Base-by-base conservation (phyloP, 2,329 filamentous ascomycete genomes). In the Exophiala calicioides region DNA sequence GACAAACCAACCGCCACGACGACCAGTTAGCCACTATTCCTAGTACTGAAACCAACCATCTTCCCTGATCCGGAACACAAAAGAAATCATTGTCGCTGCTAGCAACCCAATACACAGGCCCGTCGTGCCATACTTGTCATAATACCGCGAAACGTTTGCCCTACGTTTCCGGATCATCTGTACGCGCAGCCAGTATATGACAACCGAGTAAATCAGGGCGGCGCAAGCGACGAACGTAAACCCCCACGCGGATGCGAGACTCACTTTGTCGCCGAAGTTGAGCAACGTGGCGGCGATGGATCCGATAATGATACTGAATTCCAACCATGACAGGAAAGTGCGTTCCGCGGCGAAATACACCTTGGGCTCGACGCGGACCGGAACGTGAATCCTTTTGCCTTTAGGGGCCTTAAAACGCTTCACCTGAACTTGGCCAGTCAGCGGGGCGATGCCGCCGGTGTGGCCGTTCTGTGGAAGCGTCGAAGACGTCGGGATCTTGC, bases 321-420 rank as follows among this genome's bases (percentile, higher is more conserved):
- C 91, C 60, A 98, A 86, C 90, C 93, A 98, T 54, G 89, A 88
- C 47, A 98, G 78, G 71, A 96, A 98, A 1, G 93, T 98, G 56
- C 93, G 82, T 69, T 98, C 93, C 1, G 90, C 90, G 16, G 93
- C 93, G 65, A 98, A 95, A 68, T 90, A 95, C 39, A 98, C 93
- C 71, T 98, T 98, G 24, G 93, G 93, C 68, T 98, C 93, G 24
- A 98, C 90, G 37, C 93, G 84, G 44, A 97, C 85, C 10, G 91
- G 91, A 18, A 98, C 93, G 62, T 97, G 91, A 49, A 98, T 97
- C 67, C 73, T 70, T 75, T 69, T 82, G 59, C 60, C 77, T 68
- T 67, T 80, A 67, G 68, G 79, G 71, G 60, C 80, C 68, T 61
- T 81, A 77, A 66, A 88, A 69, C 62, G 72, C 65, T 53, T 78